A percentile compares a stretch with the other conserved stretches of the same genome.
Evolutionary conservation across 1,139 yeast species (phyloP).

Genomic region (Zygosaccharomyces pseudobailii): DNA sequence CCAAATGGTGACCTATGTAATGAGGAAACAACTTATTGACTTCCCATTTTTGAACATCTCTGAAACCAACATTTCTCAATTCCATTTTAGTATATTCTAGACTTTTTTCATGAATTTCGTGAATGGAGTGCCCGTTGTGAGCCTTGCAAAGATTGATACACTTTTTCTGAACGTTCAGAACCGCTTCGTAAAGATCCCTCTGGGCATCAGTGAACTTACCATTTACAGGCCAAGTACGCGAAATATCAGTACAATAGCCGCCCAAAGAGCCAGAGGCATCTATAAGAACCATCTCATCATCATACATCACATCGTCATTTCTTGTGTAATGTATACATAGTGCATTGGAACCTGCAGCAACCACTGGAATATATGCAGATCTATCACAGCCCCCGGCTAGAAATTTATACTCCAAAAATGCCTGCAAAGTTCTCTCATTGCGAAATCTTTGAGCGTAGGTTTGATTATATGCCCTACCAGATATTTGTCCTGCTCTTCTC

Average conservation of each 20-base stretch:
- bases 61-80: slow-evolving; percentile 67
- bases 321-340: slow-evolving; percentile 86
- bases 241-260: slow-evolving; percentile 93
- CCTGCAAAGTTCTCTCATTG: slow-evolving; percentile 72
- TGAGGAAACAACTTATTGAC: slow-evolving; percentile 77
- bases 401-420: slow-evolving; percentile 81
- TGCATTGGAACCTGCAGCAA: slow-evolving; percentile 88
- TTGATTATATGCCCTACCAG: slow-evolving; percentile 76
- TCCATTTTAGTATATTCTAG: slow-evolving; percentile 56
- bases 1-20: slow-evolving; percentile 92
- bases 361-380: slow-evolving; percentile 91
- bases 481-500: slow-evolving; percentile 77
- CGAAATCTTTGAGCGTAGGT: slow-evolving; percentile 67
- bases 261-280: slow-evolving; percentile 96
- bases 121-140: slow-evolving; percentile 49
- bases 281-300: slow-evolving; percentile 79
- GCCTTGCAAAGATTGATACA: slow-evolving; percentile 63
- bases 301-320: slow-evolving; percentile 71
- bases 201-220: slow-evolving; percentile 72
- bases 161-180: slow-evolving; percentile 71
- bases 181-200: slow-evolving; percentile 81
- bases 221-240: slow-evolving; percentile 92
- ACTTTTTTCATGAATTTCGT: slow-evolving; percentile 72
- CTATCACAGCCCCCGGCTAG: slow-evolving; percentile 83
- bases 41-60: slow-evolving; percentile 45